Evolutionary conservation across 2,329 filamentous ascomycete genomes (phyloP), one percentile per base, ranked within the genome.

Genomic region (Botrytis squamosa): DNA sequence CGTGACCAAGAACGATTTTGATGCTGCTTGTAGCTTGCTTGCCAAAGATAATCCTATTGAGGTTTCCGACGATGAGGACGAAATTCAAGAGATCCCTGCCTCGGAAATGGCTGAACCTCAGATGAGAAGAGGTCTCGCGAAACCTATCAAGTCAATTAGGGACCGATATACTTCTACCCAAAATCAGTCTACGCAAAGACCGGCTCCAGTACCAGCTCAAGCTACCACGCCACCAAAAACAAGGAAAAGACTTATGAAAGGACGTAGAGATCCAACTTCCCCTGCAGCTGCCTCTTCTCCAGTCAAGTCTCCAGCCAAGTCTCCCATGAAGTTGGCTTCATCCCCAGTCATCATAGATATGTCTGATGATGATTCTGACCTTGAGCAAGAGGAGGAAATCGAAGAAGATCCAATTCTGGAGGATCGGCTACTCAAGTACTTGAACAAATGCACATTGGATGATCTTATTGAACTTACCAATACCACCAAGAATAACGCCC

Each of bases 381-480:
- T 78, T 73, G 80, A 71, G 29, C 77, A 77, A 29, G 79, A 75
- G 40, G 71, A 74, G 8, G 75, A 76, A 49, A 75, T 79, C 7
- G 83, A 84, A 62, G 83, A 84, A 40, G 83, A 84, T 69, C 81
- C 83, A 25, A 80, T 82, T 44, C 81, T 89, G 59, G 85, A 89
- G 44, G 80, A 79, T 7, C 87, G 87, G 72, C 88, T 98, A 10
- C 85, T 98, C 42, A 87, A 90, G 12, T 97, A 94, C 79, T 90
- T 99, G 82, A 98, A 98, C 80, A 89, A 86, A 0, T 96, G 93
- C 81, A 89, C 90, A 8, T 84, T 89, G 16, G 88, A 91, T 52
- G 93, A 95, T 73, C 88, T 99, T 60, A 89, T 92, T 2, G 95
- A 97, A 77, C 91, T 98, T 75, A 93, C 93, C 0, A 91, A 90